A percentile compares a stretch with the other conserved stretches of the same genome.
These are phyloP conservation scores for Didymella pinodella DNA, from an alignment of 2,329 filamentous ascomycete genomes.

Conservation along the genomic window DNA sequence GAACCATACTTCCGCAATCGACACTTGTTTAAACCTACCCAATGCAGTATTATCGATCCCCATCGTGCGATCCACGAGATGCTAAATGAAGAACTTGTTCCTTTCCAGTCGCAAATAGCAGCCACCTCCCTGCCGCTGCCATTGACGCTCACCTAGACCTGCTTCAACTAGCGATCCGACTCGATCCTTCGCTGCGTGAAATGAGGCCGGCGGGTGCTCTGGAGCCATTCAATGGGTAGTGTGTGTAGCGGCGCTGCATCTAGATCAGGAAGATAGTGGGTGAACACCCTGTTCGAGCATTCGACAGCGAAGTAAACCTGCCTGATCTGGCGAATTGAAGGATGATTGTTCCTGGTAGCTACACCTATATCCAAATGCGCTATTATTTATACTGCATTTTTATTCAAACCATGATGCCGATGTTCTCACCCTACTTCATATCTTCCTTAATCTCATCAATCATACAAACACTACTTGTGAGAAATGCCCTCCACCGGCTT, in stretches of 20 bases:
- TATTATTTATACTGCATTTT: too few relatives aligned
- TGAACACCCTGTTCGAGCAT: neutral
- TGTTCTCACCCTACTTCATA: too few relatives aligned
- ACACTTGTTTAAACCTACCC: constrained; percentile 4
- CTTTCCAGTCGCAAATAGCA: neutral
- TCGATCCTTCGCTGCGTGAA: neutral
- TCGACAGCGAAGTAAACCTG: neutral
- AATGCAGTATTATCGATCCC: neutral
- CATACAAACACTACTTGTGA: constrained; percentile 27
- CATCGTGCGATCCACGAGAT: neutral
- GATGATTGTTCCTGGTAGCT: neutral
- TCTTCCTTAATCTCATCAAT: too few relatives aligned
- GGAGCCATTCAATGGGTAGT: neutral
- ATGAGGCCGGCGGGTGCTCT: neutral
- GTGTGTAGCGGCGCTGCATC: neutral
- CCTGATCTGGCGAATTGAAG: neutral
- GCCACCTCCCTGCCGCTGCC: constrained; percentile 1
- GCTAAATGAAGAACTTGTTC: constrained; percentile 4
- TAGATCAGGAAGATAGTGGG: neutral
- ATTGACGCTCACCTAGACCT: constrained; percentile 5
- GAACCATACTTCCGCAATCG: constrained; percentile 13
- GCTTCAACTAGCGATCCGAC: neutral
- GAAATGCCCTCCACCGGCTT: constrained; percentile 66
- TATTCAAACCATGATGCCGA: too few relatives aligned
- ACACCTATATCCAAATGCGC: too few relatives aligned